A percentile compares a stretch with the other conserved stretches of the same genome.
phyloP scores from a whole-genome alignment of 73 alveolate genomes.

The Durusdinium trenchii region DNA sequence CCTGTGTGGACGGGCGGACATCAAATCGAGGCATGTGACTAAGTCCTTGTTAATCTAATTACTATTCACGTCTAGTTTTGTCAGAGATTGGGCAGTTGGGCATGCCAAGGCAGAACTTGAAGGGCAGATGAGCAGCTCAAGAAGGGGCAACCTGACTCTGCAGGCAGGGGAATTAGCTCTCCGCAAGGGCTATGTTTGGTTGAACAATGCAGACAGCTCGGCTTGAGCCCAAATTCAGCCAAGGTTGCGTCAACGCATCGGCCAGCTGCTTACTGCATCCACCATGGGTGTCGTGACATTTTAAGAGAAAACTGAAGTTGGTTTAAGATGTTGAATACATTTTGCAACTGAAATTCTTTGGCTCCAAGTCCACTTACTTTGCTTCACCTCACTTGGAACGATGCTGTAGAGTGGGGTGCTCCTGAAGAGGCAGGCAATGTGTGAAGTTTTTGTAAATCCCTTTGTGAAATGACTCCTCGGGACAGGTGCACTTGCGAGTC shows the following conservation, averaged over 20 bases:
- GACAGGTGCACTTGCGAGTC: conserved; percentile 58
- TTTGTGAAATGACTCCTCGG: not conserved
- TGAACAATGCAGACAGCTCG: not conserved
- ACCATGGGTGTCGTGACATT: too few species aligned
- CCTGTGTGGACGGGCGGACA: conserved; percentile 89
- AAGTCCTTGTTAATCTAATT: too few species aligned
- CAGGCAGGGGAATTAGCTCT: conserved; percentile 8
- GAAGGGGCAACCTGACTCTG: conserved; percentile 50
- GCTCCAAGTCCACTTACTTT: conserved; percentile 25
- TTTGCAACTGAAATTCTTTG: too few species aligned
- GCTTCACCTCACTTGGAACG: conserved; percentile 50
- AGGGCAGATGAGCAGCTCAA: conserved; percentile 30
- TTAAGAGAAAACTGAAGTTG: too few species aligned
- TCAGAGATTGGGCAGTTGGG: not conserved
- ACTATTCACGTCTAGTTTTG: not conserved
- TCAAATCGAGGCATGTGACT: conserved; percentile 13
- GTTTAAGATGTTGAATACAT: too few species aligned
- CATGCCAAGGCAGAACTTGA: conserved; percentile 43
- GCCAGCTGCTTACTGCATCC: not conserved
- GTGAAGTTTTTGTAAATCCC: too few species aligned
- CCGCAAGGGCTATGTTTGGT: not conserved
- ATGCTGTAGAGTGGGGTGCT: conserved; percentile 36
- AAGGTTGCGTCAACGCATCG: too few species aligned
- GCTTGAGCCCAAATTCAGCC: not conserved
- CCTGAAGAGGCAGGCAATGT: conserved; percentile 34